Base-by-base conservation (phyloP, 768 basidiomycete species). In the Pulveroboletus sp. region DNA sequence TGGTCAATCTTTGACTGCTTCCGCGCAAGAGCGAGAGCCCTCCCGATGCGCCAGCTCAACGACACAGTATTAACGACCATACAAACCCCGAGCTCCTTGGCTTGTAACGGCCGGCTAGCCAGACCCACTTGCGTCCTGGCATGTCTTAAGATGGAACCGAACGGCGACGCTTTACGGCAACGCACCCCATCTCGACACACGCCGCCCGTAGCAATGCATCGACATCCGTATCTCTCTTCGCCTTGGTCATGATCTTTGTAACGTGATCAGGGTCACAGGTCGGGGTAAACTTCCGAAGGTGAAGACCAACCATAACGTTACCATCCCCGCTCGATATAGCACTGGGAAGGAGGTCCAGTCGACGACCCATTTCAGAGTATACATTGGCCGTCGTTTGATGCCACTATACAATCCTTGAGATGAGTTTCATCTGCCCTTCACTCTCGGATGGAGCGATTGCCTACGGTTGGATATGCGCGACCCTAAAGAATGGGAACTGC, bases 1-100 rank as follows among this genome's bases (percentile, higher is more conserved):
- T 60, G 59, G 48, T 69, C 70, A 39, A 78, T 63, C 48, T 71
- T 67, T 43, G 72, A 79, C 42, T 66, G 68, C 63, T 75, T 75
- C 40, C 78, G 71, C 49, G 77, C 76, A 4, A 76, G 70, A 6
- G 76, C 73, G 14, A 84, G 73, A 0, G 81, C 81, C 28, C 79
- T 70, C 8, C 84, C 84, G 18, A 85, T 74, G 40, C 78, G 68
- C 83, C 84, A 85, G 8, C 78, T 76, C 60, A 80, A 72, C 18
- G 81, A 83, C 10, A 81, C 72, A 26, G 77, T 80, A 38, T 76
- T 77, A 3, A 72, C 68, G 14, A 81, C 71, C 33, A 81, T 73
- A 32, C 66, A 73, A 30, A 66, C 57, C 26, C 70, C 60, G 14
- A 71, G 62, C 21, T 74, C 61, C 33, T 60, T 58, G 14, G 69